Evolutionary conservation across 805 yeast genomes (phyloP).

Genomic region (Lachancea mirantina): DNA sequence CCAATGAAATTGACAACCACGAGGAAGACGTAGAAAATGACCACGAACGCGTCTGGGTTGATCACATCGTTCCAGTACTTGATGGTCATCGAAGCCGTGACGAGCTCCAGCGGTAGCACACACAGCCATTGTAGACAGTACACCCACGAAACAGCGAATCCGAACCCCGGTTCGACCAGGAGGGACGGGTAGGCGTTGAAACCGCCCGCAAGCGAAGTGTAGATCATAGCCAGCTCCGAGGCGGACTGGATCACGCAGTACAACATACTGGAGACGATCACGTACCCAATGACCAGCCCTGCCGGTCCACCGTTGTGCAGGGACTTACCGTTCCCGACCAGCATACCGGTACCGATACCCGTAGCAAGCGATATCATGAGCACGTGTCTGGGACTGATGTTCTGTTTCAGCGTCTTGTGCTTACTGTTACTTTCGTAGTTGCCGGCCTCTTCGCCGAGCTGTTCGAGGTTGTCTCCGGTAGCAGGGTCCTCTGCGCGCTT

Average conservation of each 20-base stretch:
- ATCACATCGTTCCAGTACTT: slow-evolving; percentile 48
- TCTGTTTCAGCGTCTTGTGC: slow-evolving; percentile 24
- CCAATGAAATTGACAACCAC: slow-evolving; percentile 44
- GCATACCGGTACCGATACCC: slow-evolving; percentile 72
- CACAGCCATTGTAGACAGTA: slow-evolving; percentile 59
- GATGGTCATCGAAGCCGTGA: slow-evolving; percentile 57
- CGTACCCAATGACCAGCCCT: slow-evolving; percentile 47
- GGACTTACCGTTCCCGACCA: slow-evolving; percentile 50
- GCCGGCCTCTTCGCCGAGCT: not conserved
- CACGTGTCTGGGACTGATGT: slow-evolving; percentile 41
- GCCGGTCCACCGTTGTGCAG: slow-evolving; percentile 42
- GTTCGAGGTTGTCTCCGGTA: slow-evolving; percentile 2
- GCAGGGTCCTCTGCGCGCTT: slow-evolving; percentile 14
- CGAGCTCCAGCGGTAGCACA: slow-evolving; percentile 57
- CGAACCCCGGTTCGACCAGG: slow-evolving; percentile 50
- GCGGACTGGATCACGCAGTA: slow-evolving; percentile 52
- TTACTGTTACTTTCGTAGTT: slow-evolving; percentile 2
- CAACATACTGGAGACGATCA: slow-evolving; percentile 50
- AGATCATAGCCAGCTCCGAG: slow-evolving; percentile 61
- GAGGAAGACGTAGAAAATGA: slow-evolving; percentile 43
- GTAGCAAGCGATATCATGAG: slow-evolving; percentile 79
- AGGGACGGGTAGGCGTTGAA: slow-evolving; percentile 50
- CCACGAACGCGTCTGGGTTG: slow-evolving; percentile 52
- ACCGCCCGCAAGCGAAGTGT: slow-evolving; percentile 53
- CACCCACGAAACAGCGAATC: slow-evolving; percentile 56